phyloP scores from a whole-genome alignment of 2,329 filamentous ascomycete genomes.

The Aspergillus sp. region DNA sequence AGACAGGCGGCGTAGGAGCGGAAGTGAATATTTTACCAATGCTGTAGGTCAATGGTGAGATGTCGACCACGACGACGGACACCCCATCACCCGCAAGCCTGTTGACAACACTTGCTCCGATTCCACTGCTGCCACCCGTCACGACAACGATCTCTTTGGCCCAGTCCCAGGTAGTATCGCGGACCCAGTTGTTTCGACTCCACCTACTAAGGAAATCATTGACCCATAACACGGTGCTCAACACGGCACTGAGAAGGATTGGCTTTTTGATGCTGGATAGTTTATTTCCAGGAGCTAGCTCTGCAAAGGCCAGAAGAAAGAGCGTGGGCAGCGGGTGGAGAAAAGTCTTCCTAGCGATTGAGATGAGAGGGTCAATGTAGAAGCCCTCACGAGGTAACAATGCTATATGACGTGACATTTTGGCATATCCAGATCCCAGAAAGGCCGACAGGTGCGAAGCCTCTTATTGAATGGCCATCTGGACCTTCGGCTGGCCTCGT shows the following conservation, averaged over 20 bases:
- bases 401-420: neutral
- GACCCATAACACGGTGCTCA: conserved; percentile 8
- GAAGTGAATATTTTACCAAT: conserved; percentile 8
- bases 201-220: conserved; percentile 17
- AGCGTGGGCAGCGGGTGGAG: conserved; percentile 10
- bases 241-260: neutral
- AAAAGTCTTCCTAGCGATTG: conserved; percentile 9
- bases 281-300: conserved; percentile 1
- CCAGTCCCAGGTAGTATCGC: conserved; percentile 37
- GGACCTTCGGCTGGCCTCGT: too few species aligned
- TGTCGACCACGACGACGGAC: conserved; percentile 37
- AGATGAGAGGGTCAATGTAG: conserved; percentile 21
- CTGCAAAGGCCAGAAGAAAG: neutral
- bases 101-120: conserved; percentile 38
- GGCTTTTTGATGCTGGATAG: conserved; percentile 3
- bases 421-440: neutral
- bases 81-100: conserved; percentile 28
- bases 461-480: too few species aligned
- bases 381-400: conserved; percentile 18
- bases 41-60: conserved; percentile 22
- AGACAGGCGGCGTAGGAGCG: too few species aligned
- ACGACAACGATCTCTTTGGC: conserved; percentile 44
- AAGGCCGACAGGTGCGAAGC: too few species aligned
- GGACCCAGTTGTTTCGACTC: conserved; percentile 19
- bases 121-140: conserved; percentile 47